These are phyloP conservation scores for Proteromonas lacertae DNA, from an alignment of 352 stramenopile species.

Conservation along the genomic window DNA sequence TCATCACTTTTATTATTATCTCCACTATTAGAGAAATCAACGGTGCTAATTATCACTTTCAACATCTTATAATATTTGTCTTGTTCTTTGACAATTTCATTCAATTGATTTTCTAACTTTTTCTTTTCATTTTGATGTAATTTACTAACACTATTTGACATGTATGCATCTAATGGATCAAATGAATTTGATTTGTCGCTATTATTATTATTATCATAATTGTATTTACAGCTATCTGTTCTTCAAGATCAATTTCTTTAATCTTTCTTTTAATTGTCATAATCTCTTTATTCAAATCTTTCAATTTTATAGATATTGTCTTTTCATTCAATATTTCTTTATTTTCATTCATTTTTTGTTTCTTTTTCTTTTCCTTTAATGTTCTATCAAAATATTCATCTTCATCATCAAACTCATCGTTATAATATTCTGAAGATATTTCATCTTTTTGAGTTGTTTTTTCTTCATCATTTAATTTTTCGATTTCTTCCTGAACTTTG, in stretches of 20 bases:
- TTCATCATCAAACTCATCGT: slow-evolving; percentile 5
- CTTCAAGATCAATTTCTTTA: slow-evolving; percentile 11
- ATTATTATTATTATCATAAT: slow-evolving; percentile 6
- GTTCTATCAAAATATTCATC: not conserved
- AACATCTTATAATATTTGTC: too few relatives aligned
- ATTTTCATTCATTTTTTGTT: not conserved
- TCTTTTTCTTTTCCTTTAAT: slow-evolving; percentile 2
- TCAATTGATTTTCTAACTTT: too few relatives aligned
- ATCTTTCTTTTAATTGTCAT: not conserved
- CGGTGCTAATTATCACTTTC: too few relatives aligned
- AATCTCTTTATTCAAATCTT: not conserved
- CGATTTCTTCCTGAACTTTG: not conserved
- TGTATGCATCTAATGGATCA: too few relatives aligned
- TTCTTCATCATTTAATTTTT: too few relatives aligned
- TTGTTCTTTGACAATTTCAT: too few relatives aligned
- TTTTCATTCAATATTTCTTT: not conserved
- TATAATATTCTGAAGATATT: not conserved
- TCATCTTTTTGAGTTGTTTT: not conserved
- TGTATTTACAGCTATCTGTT: slow-evolving; percentile 19
- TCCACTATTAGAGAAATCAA: too few relatives aligned
- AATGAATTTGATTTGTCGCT: too few relatives aligned
- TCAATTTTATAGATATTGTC: not conserved
- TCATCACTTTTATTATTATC: too few relatives aligned
- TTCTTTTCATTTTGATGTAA: too few relatives aligned
- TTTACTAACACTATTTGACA: too few relatives aligned